Conservation (phyloP, 2,329 filamentous ascomycete genomes). For the Trichophyton benhamiae region DNA sequence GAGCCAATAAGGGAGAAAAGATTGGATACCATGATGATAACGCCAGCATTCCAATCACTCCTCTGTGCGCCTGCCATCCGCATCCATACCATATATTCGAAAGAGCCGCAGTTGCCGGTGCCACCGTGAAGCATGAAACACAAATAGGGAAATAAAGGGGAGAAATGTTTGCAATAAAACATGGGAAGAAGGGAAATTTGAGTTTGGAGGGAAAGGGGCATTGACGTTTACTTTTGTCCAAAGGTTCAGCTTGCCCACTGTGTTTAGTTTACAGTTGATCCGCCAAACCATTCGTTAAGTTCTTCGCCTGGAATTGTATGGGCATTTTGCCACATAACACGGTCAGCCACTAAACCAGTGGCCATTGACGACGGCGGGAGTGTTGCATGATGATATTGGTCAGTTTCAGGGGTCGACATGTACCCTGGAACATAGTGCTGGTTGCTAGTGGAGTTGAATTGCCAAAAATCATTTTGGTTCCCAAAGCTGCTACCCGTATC, state of each 20-base stretch:
- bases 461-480: conserved; percentile 18
- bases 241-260: neutral
- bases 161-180: neutral
- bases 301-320: conserved; percentile 28
- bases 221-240: neutral
- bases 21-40: neutral
- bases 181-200: neutral
- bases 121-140: neutral
- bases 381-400: conserved; percentile 9
- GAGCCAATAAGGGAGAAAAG: neutral
- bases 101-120: neutral
- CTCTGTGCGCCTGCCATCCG: conserved; percentile 1
- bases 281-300: conserved; percentile 37
- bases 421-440: conserved; percentile 13
- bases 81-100: neutral
- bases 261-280: conserved; percentile 1
- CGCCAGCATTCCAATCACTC: neutral
- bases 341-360: conserved; percentile 17
- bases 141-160: neutral
- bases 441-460: conserved; percentile 13
- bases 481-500: conserved; percentile 12
- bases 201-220: neutral
- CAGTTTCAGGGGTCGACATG: conserved; percentile 10
- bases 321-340: conserved; percentile 26
- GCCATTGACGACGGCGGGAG: conserved; percentile 5